Base-by-base conservation (phyloP, 306 rosid genomes). In the Cucumis melo region DNA sequence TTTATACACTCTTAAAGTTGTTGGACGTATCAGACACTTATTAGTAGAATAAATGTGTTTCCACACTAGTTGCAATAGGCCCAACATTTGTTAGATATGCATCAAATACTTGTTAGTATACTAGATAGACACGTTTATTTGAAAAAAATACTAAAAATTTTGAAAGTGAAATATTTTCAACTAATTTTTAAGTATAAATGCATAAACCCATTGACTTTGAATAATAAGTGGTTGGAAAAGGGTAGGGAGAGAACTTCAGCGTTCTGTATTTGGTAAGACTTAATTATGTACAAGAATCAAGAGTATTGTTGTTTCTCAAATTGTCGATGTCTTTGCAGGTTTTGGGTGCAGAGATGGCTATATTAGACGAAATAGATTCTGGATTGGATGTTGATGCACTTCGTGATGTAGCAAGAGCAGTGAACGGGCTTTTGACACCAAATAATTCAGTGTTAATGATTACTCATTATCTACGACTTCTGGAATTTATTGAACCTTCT, bases 361-460 rank as follows among this genome's bases (percentile, higher is more conserved):
- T 94, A 77, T 79, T 94, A 79, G 98, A 94, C 70, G 98, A 94
- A 85, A 89, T 94, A 84, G 98, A 94, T 85, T 94, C 98, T 66
- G 98, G 98, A 55, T 86, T 94, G 91, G 98, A 91, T 82, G 91
- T 91, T 60, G 98, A 94, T 86, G 98, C 98, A 36, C 90, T 94
- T 82, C 87, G 87, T 66, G 98, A 94, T 78, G 97, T 94, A 20
- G 95, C 98, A 21, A 89, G 80, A 81, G 97, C 98, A 20, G 98
- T 94, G 51, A 90, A 85, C 44, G 82, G 78, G 77, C 86, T 91
- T 82, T 80, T 88, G 82, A 88, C 94, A 65, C 87, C 95, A 2
- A 80, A 76, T 29, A 94, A 89, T 76, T 94, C 98, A 76, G 82
- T 90, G 15, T 39, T 94, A 87, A 86, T 92, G 88, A 94, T 94